Percentiles rank a stretch among this genome's conserved stretches.
phyloP scores from a whole-genome alignment of 2,329 filamentous ascomycete genomes.

The Colletotrichum trifolii region DNA sequence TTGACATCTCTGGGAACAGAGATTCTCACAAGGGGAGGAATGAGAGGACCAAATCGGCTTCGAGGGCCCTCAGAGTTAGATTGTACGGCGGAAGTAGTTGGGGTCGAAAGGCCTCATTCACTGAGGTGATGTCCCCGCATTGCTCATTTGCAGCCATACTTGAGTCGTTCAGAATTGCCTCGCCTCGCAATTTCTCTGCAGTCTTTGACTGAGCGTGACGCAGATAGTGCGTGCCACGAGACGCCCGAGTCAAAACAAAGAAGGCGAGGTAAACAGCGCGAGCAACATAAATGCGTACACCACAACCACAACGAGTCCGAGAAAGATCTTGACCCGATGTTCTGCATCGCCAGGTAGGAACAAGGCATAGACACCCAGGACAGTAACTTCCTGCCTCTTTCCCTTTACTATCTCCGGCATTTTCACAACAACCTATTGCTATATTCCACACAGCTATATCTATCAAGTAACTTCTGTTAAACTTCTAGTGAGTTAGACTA shows the following conservation, averaged over 20 bases:
- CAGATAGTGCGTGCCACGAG: background rate
- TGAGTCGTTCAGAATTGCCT: background rate
- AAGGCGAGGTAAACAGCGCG: background rate
- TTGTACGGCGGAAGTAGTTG: background rate
- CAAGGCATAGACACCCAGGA: background rate
- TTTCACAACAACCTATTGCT: no score
- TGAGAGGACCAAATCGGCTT: background rate
- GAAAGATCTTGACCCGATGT: background rate
- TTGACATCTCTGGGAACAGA: background rate
- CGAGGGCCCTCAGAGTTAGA: background rate
- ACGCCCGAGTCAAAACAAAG: background rate
- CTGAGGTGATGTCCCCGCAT: background rate
- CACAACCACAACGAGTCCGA: conserved; percentile 5
- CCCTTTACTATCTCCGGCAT: no score
- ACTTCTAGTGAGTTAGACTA: no score
- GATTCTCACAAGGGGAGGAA: background rate
- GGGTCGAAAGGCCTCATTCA: rapidly evolving
- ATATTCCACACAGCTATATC: no score
- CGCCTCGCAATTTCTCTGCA: no score
- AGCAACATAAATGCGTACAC: background rate
- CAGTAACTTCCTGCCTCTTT: no score
- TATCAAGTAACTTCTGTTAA: no score
- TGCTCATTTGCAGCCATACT: no score
- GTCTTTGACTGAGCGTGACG: background rate
- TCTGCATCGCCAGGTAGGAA: conserved; percentile 9